Percentiles rank a stretch among this genome's conserved stretches.
Conservation (phyloP, 129 eudicot species). For the Tagetes patula region DNA sequence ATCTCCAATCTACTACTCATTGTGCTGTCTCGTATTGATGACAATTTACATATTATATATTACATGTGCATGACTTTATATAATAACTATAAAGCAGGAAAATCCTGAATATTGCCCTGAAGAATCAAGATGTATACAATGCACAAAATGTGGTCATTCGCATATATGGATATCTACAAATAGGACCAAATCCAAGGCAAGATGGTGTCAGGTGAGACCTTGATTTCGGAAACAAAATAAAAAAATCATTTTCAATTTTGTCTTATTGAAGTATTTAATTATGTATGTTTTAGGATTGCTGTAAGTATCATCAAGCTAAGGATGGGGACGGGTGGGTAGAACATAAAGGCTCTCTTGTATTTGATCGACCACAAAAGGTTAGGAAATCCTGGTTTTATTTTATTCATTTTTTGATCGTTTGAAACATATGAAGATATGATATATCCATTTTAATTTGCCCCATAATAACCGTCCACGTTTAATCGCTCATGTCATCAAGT, state of each 20-base stretch:
- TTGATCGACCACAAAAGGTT: constrained; percentile 87
- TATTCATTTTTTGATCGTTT: neutral
- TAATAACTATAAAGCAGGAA: constrained; percentile 36
- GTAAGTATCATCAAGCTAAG: constrained; percentile 95
- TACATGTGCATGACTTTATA: neutral
- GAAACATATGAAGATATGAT: neutral
- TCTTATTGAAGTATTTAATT: neutral
- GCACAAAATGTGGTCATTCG: constrained; percentile 94
- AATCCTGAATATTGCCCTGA: constrained; percentile 56
- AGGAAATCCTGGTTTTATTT: neutral
- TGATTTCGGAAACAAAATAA: neutral
- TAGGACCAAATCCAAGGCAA: constrained; percentile 82
- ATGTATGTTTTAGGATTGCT: constrained; percentile 69
- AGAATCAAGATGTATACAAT: constrained; percentile 94
- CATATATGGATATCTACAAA: constrained; percentile 97
- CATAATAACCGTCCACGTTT: too few relatives aligned
- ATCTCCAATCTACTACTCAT: neutral
- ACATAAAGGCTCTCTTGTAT: constrained; percentile 81
- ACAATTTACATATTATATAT: neutral
- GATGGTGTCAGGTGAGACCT: constrained; percentile 93
- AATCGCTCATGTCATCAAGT: too few relatives aligned
- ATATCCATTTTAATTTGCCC: too few relatives aligned
- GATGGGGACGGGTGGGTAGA: constrained; percentile 99
- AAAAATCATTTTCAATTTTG: neutral
- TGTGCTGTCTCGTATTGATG: neutral